Evolutionary conservation across 257 asterid species (phyloP).

Genomic region (Przewalskia tangutica): DNA sequence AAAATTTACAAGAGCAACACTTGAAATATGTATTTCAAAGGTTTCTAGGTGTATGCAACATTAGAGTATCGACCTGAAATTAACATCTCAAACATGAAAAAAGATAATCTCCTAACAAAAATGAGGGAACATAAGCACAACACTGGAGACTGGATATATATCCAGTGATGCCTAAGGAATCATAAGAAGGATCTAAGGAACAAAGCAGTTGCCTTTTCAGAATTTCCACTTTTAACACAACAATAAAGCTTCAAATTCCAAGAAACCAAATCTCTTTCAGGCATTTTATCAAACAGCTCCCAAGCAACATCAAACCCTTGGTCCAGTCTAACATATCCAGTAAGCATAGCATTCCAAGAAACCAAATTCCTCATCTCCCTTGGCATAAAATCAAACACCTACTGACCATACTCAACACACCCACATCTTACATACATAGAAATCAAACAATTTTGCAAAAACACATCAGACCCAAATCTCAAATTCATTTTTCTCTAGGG

Average conservation of each 20-base stretch:
- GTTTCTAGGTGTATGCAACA: background rate
- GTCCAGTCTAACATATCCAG: conserved; percentile 43
- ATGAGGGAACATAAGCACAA: background rate
- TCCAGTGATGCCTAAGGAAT: background rate
- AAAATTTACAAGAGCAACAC: background rate
- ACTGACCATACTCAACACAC: conserved; percentile 33
- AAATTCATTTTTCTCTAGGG: too few species aligned
- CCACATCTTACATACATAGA: conserved; percentile 53
- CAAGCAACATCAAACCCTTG: conserved; percentile 38
- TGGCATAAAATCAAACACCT: conserved; percentile 49
- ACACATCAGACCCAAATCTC: conserved; percentile 44
- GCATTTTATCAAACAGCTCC: conserved; percentile 58
- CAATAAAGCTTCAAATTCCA: conserved; percentile 79
- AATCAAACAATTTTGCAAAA: conserved; percentile 58
- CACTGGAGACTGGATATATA: background rate
- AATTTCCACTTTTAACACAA: conserved; percentile 50
- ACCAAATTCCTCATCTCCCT: conserved; percentile 43
- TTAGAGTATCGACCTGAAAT: background rate
- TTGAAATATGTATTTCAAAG: background rate
- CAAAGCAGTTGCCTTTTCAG: conserved; percentile 38
- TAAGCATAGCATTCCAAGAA: conserved; percentile 72
- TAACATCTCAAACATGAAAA: background rate
- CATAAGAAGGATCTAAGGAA: conserved; percentile 14
- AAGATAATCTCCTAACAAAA: background rate
- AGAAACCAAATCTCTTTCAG: conserved; percentile 61